Conservation (phyloP, 2,329 filamentous ascomycete genomes). For the Decorospora gaudefroyi region DNA sequence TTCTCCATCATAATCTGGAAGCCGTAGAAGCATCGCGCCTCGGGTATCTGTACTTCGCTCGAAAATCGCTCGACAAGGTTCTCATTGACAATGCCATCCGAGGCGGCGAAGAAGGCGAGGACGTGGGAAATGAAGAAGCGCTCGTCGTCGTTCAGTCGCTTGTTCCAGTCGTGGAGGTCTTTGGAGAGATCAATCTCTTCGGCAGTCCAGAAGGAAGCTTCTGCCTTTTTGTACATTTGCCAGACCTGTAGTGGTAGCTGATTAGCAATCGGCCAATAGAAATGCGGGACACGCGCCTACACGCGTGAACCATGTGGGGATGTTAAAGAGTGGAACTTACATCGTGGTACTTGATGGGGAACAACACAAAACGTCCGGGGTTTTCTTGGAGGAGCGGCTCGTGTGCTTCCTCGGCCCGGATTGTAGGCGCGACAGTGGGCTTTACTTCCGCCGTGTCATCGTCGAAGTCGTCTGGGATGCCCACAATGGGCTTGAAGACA, state of each 20-base stretch:
- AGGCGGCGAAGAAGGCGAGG: slow-evolving; percentile 97
- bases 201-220: slow-evolving; percentile 99
- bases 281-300: slow-evolving; percentile 63
- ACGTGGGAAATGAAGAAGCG: slow-evolving; percentile 98
- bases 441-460: slow-evolving; percentile 53
- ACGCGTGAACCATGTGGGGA: slow-evolving; percentile 48
- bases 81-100: slow-evolving; percentile 99
- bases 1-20: slow-evolving; percentile 99
- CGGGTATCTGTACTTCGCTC: slow-evolving; percentile 92
- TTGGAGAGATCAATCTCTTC: slow-evolving; percentile 99
- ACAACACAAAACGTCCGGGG: slow-evolving; percentile 92
- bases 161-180: slow-evolving; percentile 99
- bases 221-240: slow-evolving; percentile 99
- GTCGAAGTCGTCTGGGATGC: slow-evolving; percentile 53
- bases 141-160: slow-evolving; percentile 94
- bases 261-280: slow-evolving; percentile 35
- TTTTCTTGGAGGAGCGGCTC: slow-evolving; percentile 97
- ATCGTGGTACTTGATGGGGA: slow-evolving; percentile 99
- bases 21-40: slow-evolving; percentile 99
- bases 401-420: slow-evolving; percentile 70
- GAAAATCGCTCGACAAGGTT: slow-evolving; percentile 98
- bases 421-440: slow-evolving; percentile 56
- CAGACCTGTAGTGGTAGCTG: slow-evolving; percentile 70
- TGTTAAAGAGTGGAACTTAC: slow-evolving; percentile 60
- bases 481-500: slow-evolving; percentile 62